These are phyloP conservation scores for Panicum virgatum DNA, from an alignment of 202 grass and related monocot genomes.

Conservation along the genomic window DNA sequence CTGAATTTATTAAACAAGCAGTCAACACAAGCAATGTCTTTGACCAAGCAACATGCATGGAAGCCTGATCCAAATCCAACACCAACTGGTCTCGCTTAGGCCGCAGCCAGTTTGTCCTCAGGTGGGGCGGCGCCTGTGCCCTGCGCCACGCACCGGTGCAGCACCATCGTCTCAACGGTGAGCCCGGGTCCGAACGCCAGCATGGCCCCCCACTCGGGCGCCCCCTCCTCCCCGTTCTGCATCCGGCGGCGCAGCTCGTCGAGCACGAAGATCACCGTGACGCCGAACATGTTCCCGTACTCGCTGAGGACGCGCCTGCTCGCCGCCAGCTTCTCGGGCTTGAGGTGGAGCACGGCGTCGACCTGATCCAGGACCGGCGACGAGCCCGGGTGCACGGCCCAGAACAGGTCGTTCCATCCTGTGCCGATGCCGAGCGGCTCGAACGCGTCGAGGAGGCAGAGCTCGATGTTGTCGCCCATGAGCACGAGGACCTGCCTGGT, in stretches of 20 bases:
- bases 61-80: not conserved
- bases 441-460: conserved; percentile 11
- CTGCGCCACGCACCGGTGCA: conserved; percentile 4
- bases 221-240: not conserved
- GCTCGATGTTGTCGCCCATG: conserved; percentile 19
- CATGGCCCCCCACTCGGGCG: conserved; percentile 18
- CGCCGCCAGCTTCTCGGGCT: not conserved
- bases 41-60: not conserved
- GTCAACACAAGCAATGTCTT: no score
- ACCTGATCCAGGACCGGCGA: conserved; percentile 11
- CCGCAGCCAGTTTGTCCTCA: not conserved
- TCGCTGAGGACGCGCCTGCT: conserved; percentile 14
- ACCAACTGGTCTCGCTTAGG: not conserved
- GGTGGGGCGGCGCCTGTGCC: not conserved
- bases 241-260: not conserved
- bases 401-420: conserved; percentile 43
- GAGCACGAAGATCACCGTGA: conserved; percentile 30
- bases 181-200: conserved; percentile 33
- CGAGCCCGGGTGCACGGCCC: conserved; percentile 24
- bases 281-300: conserved; percentile 34
- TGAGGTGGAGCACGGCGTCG: conserved; percentile 3
- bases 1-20: no score
- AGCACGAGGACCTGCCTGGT: conserved; percentile 3
- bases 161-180: conserved; percentile 29
- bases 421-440: not conserved